Percentiles rank a stretch among this genome's conserved stretches.
Evolutionary conservation across 2,329 filamentous ascomycete genomes (phyloP).

Genomic region (Venturia asperata): DNA sequence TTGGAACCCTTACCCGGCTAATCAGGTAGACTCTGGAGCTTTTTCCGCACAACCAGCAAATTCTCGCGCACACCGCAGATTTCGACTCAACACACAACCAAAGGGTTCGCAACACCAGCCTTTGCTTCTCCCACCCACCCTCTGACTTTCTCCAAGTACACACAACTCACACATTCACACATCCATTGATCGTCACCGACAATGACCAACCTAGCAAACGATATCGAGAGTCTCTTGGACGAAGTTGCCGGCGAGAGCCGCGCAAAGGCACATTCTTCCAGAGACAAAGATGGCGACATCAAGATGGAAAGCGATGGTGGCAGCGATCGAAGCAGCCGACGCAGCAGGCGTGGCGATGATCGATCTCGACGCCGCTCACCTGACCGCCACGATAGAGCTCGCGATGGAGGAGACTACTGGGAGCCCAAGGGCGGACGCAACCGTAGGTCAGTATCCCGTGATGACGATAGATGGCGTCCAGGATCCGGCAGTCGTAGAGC

Average conservation of each 20-base stretch:
- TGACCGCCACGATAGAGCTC: not conserved
- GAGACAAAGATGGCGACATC: conserved; percentile 6
- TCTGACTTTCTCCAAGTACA: conserved; percentile 14
- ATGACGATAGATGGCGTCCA: conserved; percentile 13
- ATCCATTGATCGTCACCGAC: conserved; percentile 7
- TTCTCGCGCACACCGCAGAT: not conserved
- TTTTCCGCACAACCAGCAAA: not conserved
- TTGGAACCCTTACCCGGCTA: conserved; percentile 1
- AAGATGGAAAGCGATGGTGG: conserved; percentile 9
- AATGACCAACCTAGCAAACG: conserved; percentile 9
- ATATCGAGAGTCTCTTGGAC: conserved; percentile 3
- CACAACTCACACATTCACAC: conserved; percentile 1
- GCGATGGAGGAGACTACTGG: conserved; percentile 9
- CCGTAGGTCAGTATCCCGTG: conserved; percentile 13
- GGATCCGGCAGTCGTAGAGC: conserved; percentile 3
- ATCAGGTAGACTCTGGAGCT: not conserved
- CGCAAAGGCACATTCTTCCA: not conserved
- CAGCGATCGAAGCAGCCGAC: conserved; percentile 5
- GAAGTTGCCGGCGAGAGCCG: conserved; percentile 8
- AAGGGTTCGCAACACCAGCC: conserved; percentile 6
- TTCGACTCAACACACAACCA: not conserved
- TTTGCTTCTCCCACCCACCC: conserved; percentile 2
- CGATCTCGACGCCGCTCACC: not conserved
- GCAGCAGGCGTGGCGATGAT: not conserved
- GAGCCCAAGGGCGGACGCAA: conserved; percentile 10